These are phyloP conservation scores for Berberis thunbergii DNA, from an alignment of 164 flowering plant genomes.

Conservation along the genomic window DNA sequence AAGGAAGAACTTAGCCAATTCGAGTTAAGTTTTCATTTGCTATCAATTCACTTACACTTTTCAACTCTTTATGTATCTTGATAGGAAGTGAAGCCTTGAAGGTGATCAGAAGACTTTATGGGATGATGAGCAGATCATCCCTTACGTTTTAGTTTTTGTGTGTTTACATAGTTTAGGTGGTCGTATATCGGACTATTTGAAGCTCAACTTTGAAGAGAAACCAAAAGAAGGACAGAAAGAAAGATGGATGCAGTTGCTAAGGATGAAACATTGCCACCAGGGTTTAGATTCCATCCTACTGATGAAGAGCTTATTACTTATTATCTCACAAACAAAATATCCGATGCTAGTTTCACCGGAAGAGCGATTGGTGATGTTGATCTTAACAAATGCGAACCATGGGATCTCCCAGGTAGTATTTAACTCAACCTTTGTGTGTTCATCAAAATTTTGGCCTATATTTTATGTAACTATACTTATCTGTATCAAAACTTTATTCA, in stretches of 20 bases:
- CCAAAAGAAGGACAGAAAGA: background rate
- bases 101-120: too few species aligned
- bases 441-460: too few species aligned
- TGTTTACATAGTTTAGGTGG: background rate
- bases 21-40: too few species aligned
- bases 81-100: too few species aligned
- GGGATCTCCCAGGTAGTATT: conserved; percentile 82
- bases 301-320: conserved; percentile 72
- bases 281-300: conserved; percentile 73
- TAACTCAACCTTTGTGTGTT: background rate
- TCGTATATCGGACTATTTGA: too few species aligned
- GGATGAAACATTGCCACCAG: conserved; percentile 59
- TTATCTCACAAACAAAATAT: conserved; percentile 61
- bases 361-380: conserved; percentile 71
- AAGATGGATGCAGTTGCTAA: conserved; percentile 26
- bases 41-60: too few species aligned
- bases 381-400: conserved; percentile 88
- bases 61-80: too few species aligned
- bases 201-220: background rate
- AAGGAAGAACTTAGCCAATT: background rate
- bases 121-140: too few species aligned
- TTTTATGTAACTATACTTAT: too few species aligned
- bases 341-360: conserved; percentile 62
- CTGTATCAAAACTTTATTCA: too few species aligned
- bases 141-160: background rate